Evolutionary conservation across 208 protist species (phyloP).

Genomic region (Crithidia expoeki): DNA sequence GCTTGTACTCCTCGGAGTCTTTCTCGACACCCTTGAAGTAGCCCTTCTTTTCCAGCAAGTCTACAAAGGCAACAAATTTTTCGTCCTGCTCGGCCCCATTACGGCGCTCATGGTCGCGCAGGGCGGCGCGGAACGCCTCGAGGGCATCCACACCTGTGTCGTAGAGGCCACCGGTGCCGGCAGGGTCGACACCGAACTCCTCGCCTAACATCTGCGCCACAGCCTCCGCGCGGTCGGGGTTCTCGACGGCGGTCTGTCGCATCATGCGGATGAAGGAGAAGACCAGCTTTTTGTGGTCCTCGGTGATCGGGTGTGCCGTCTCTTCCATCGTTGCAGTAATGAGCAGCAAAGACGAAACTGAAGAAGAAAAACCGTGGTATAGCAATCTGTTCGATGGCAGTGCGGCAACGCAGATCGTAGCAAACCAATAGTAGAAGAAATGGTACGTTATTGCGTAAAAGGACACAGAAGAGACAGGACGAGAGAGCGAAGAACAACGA

Average conservation of each 20-base stretch:
- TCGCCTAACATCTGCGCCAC: slow-evolving; percentile 70
- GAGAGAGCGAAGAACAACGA: too few species aligned
- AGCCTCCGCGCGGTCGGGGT: slow-evolving; percentile 44
- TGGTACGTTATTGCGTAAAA: too few species aligned
- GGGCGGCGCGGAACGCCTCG: slow-evolving; percentile 56
- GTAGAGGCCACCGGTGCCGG: slow-evolving; percentile 63
- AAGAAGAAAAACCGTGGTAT: neutral
- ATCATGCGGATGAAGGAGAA: slow-evolving; percentile 88
- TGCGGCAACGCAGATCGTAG: too few species aligned
- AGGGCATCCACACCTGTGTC: slow-evolving; percentile 77
- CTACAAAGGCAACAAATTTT: slow-evolving; percentile 87
- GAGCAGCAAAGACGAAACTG: slow-evolving; percentile 1
- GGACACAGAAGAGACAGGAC: too few species aligned
- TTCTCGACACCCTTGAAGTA: slow-evolving; percentile 88
- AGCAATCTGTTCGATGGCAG: neutral
- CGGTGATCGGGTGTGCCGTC: slow-evolving; percentile 46
- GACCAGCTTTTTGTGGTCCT: slow-evolving; percentile 84
- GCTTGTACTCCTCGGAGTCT: slow-evolving; percentile 77
- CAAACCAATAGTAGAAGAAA: too few species aligned
- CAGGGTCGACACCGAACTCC: slow-evolving; percentile 79
- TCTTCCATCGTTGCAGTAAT: slow-evolving; percentile 37
- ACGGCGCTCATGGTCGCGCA: slow-evolving; percentile 49
- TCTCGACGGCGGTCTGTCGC: slow-evolving; percentile 44
- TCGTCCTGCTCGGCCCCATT: slow-evolving; percentile 73
- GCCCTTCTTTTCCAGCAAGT: slow-evolving; percentile 88